These are phyloP conservation scores for Trametes gibbosa DNA, from an alignment of 768 basidiomycete genomes.

Conservation along the genomic window DNA sequence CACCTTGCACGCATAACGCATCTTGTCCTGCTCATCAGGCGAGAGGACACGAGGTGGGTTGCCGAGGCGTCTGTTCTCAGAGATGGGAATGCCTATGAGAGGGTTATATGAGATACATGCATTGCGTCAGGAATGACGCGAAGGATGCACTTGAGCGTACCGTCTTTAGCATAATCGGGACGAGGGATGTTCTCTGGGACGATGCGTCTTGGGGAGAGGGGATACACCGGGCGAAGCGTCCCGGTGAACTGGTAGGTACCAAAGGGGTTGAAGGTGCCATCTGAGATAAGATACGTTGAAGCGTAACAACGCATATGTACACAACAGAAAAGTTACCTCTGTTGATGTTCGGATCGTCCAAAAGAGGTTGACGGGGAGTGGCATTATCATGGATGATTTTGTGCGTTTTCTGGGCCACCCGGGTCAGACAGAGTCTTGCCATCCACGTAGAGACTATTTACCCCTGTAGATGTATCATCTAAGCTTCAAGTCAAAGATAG, in stretches of 20 bases:
- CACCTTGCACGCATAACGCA: slow-evolving; percentile 85
- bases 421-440: background rate
- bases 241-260: slow-evolving; percentile 78
- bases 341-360: slow-evolving; percentile 28
- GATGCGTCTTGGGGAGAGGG: slow-evolving; percentile 71
- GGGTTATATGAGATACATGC: slow-evolving; percentile 19
- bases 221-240: slow-evolving; percentile 76
- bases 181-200: slow-evolving; percentile 82
- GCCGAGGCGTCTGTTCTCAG: slow-evolving; percentile 56
- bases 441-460: background rate
- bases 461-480: slow-evolving; percentile 6
- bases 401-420: slow-evolving; percentile 65
- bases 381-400: slow-evolving; percentile 73
- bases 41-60: slow-evolving; percentile 64
- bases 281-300: slow-evolving; percentile 34
- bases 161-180: slow-evolving; percentile 84
- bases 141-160: slow-evolving; percentile 42
- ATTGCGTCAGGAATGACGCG: slow-evolving; percentile 35
- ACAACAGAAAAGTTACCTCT: slow-evolving; percentile 19
- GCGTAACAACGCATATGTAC: background rate
- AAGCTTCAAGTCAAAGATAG: background rate
- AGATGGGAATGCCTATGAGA: slow-evolving; percentile 51
- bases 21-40: slow-evolving; percentile 79
- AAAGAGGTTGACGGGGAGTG: slow-evolving; percentile 29
- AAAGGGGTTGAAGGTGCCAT: slow-evolving; percentile 80